Conservation (phyloP, 768 basidiomycete genomes). For the Xerocomellus chrysenteron region DNA sequence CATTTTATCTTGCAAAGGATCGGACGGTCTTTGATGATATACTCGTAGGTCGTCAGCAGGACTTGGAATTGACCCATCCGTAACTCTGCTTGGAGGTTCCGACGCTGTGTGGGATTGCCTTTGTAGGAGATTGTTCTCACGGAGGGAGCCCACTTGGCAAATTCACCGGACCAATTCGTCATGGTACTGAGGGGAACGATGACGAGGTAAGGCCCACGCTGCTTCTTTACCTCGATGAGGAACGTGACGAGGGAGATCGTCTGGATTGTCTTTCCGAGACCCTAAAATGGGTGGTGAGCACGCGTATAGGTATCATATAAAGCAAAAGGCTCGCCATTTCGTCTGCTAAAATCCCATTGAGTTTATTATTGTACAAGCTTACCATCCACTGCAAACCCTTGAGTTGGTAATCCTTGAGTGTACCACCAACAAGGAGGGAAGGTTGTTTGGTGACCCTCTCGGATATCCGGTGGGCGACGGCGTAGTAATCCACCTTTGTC, state of each 20-base stretch:
- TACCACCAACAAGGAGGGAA: slow-evolving; percentile 75
- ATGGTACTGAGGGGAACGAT: slow-evolving; percentile 95
- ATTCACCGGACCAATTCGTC: slow-evolving; percentile 97
- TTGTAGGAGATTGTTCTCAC: slow-evolving; percentile 85
- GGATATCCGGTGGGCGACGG: slow-evolving; percentile 88
- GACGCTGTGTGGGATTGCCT: slow-evolving; percentile 83
- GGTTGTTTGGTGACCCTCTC: slow-evolving; percentile 83
- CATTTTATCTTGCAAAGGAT: slow-evolving; percentile 88
- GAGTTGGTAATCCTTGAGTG: slow-evolving; percentile 91
- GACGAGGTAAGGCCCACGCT: slow-evolving; percentile 93
- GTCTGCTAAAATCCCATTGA: slow-evolving; percentile 94
- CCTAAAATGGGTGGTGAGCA: slow-evolving; percentile 42
- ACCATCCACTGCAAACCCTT: slow-evolving; percentile 99
- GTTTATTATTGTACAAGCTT: slow-evolving; percentile 91
- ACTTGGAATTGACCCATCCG: slow-evolving; percentile 87
- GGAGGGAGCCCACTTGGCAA: slow-evolving; percentile 93
- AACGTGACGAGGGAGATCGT: slow-evolving; percentile 94
- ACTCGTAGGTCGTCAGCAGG: slow-evolving; percentile 92
- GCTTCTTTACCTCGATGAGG: slow-evolving; percentile 87
- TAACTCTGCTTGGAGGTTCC: slow-evolving; percentile 73
- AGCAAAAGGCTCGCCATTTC: slow-evolving; percentile 65
- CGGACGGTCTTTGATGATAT: slow-evolving; percentile 97
- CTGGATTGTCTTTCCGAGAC: slow-evolving; percentile 94
- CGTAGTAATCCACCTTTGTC: slow-evolving; percentile 91
- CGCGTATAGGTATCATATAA: slow-evolving; percentile 2